Evolutionary conservation across 164 flowering plant species (phyloP), one percentile per base, ranked within the genome.

Genomic region (Umbilicus rupestris): DNA sequence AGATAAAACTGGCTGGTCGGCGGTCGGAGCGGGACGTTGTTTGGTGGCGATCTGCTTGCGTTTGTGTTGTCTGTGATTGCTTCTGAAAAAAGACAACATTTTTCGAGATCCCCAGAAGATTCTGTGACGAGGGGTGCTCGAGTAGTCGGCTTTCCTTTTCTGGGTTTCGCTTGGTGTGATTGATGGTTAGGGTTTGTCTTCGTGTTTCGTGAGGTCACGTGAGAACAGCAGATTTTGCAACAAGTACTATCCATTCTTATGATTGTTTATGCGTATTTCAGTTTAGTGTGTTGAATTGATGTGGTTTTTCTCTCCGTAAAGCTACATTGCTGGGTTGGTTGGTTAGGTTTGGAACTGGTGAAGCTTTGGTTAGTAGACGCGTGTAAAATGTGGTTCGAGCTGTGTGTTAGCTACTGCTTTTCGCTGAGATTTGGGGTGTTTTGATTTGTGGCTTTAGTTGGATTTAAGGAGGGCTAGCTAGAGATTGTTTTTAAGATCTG

Each of bases 31-130:
- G 33, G 33, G 60, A 55, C 60, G 28, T 19, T 55, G 60, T 55
- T 22, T 50, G 33, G 60, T 55, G 60, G 60, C 60, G 60, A 55
- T 28, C 33, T 55, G 60, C 33, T 16, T 28, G 60, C 29, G 60
- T 55, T 26, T 55, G 24, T 12, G 12, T 55, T 55, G 60, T 55
- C 33, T 55, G 60, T 26, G 33, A 55, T 22, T 28, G 16, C 28
- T 28, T 55, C 19, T 15, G 19, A 0, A 12, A n/a, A 50, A 28
- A 28, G 60, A 17, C 17, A 26, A 55, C 60, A 28, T 55, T 55
- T 52, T 55, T 55, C 31, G 33, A 28, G 60, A 28, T 29, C 10
- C 7, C 33, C 19, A 28, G 60, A 26, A 28, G 33, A 14, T 55
- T 26, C 19, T 20, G 16, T 29, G 17, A 26, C 3, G 60, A 26